These are phyloP conservation scores for Punctularia strigosozonata DNA, from an alignment of 768 basidiomycete species.

Conservation along the genomic window DNA sequence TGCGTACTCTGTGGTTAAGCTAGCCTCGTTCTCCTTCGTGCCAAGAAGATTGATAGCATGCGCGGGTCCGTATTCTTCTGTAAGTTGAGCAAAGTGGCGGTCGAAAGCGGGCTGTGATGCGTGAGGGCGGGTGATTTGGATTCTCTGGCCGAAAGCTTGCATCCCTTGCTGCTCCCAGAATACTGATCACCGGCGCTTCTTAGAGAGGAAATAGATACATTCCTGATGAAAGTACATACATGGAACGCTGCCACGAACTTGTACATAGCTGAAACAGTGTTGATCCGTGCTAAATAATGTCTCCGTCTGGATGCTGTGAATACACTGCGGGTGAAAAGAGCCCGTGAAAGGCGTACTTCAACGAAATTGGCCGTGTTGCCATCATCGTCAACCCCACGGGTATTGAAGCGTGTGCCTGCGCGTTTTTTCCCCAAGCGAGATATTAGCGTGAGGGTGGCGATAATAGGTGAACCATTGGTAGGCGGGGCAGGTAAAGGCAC, in stretches of 20 bases:
- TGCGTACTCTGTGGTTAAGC: constrained; percentile 71
- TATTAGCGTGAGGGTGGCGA: constrained; percentile 71
- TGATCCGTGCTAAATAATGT: constrained; percentile 80
- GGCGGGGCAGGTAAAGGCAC: constrained; percentile 71
- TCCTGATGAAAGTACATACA: constrained; percentile 38
- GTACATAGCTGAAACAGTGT: constrained; percentile 83
- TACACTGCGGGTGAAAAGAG: constrained; percentile 1
- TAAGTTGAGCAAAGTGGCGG: constrained; percentile 78
- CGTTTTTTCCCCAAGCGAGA: constrained; percentile 89
- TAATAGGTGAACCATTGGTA: constrained; percentile 55
- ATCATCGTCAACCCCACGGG: constrained; percentile 91
- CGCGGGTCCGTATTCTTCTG: constrained; percentile 73
- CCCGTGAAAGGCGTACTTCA: constrained; percentile 42
- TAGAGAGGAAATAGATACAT: not conserved
- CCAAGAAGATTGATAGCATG: constrained; percentile 91
- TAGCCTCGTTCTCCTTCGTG: constrained; percentile 84
- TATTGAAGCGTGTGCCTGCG: constrained; percentile 95
- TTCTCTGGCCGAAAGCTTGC: constrained; percentile 87
- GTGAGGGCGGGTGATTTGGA: constrained; percentile 91
- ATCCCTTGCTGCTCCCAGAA: constrained; percentile 99
- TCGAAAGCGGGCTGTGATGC: constrained; percentile 97
- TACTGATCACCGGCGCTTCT: constrained; percentile 32
- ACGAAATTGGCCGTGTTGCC: constrained; percentile 95
- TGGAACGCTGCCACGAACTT: constrained; percentile 92
- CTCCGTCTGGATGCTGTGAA: constrained; percentile 56